Evolutionary conservation across 345 rosid species (phyloP), one percentile per base, ranked within the genome.

Genomic region (Gossypium bickii): DNA sequence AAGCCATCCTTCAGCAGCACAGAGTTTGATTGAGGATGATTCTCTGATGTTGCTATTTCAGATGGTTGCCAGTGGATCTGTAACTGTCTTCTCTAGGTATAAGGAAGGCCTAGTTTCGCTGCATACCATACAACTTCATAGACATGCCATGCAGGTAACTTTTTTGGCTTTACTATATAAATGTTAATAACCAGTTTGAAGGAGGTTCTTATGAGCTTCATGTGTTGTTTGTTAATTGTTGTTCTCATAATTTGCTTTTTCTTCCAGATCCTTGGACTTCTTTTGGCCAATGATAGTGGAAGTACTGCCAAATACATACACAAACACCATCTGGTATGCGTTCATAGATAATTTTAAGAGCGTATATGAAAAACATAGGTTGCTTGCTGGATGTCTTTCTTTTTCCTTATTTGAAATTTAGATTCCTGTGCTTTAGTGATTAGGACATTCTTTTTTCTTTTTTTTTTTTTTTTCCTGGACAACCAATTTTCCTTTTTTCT

Each of bases 71-170:
- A 86, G 81, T 82, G 97, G 99, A 64, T 86, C 98, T 47, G 73
- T 85, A 73, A 83, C 86, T 45, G 87, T 89, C 58, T 96, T 92
- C 83, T 85, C 94, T 83, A 82, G 71, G 55, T 90, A 83, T 73
- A 92, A 86, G 79, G 89, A 87, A 75, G 98, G 94, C 69, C 86
- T 90, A 78, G 91, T 88, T 82, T 86, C 93, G 52, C 85, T 96
- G 79, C 98, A 96, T 78, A 83, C 74, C 88, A 87, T 93, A 84
- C 99, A 96, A 77, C 98, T 96, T 83, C 94, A 92, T 83, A 87
- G 99, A 85, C 99, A 96, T 88, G 99, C 99, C 73, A 96, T 90
- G 99, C 98, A 93, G 99, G 99, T 93, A 79, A 52, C 65, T 34
- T 66, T 13, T 66, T 44, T 57, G 68, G 17, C 17, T 74, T 51